Percentiles rank a stretch among this genome's conserved stretches.
phyloP scores from a whole-genome alignment of 2,329 filamentous ascomycete genomes.

The Scedosporium minutisporum region DNA sequence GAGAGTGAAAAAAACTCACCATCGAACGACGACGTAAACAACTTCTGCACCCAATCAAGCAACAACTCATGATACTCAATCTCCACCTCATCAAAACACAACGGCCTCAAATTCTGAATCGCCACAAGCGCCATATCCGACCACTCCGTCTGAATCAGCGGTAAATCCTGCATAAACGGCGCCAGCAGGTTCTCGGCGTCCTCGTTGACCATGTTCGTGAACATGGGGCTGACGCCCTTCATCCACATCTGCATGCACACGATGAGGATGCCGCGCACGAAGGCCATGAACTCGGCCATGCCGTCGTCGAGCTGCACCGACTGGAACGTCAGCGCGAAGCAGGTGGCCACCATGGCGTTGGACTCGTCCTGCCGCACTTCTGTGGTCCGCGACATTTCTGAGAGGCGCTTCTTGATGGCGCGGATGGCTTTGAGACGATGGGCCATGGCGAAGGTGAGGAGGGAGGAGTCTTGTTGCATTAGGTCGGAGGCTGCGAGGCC shows the following conservation, averaged over 20 bases:
- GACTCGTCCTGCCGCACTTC: constrained; percentile 39
- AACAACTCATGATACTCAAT: constrained; percentile 35
- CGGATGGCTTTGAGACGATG: constrained; percentile 58
- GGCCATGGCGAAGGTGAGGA: constrained; percentile 48
- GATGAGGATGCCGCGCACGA: constrained; percentile 47
- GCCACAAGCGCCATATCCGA: constrained; percentile 35
- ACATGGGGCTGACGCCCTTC: constrained; percentile 38
- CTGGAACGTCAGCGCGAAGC: constrained; percentile 50
- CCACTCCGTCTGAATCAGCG: constrained; percentile 34
- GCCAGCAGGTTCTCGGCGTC: constrained; percentile 30
- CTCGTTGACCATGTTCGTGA: constrained; percentile 33
- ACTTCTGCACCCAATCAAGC: constrained; percentile 36
- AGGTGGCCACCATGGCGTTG: constrained; percentile 50
- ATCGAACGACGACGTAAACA: constrained; percentile 41
- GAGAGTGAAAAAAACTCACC: constrained; percentile 27
- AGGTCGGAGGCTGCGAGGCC: constrained; percentile 60
- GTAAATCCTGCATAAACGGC: constrained; percentile 34
- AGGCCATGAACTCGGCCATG: constrained; percentile 51
- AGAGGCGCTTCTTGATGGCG: constrained; percentile 47
- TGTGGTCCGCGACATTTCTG: constrained; percentile 26
- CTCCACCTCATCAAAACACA: constrained; percentile 35
- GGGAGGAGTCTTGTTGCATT: constrained; percentile 36
- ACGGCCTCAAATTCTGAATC: constrained; percentile 29
- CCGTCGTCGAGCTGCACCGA: constrained; percentile 48
- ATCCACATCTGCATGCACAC: constrained; percentile 44